These are phyloP conservation scores for Penicillium arizonense DNA, from an alignment of 495 filamentous ascomycete species.

Conservation along the genomic window DNA sequence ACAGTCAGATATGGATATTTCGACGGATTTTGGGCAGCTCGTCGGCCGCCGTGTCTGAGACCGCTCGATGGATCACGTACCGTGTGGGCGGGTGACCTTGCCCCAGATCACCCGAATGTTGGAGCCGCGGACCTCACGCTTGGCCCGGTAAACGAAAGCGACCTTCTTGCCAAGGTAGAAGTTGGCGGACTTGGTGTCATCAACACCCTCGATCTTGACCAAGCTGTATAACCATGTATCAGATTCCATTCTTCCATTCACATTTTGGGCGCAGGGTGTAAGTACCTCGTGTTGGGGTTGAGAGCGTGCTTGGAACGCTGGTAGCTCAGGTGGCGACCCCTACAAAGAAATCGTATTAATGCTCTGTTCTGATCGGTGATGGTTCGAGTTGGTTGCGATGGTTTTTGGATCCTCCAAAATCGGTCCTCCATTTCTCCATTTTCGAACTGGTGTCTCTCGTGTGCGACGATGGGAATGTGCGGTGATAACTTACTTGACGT, in stretches of 20 bases:
- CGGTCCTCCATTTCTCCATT: conserved; percentile 10
- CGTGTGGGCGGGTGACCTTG: conserved; percentile 93
- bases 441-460: conserved; percentile 14
- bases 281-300: conserved; percentile 72
- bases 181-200: conserved; percentile 77
- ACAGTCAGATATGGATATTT: conserved; percentile 9
- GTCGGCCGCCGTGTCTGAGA: too few species aligned
- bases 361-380: conserved; percentile 19
- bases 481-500: conserved; percentile 78
- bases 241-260: conserved; percentile 25
- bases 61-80: conserved; percentile 47
- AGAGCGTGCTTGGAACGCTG: conserved; percentile 82
- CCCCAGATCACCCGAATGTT: conserved; percentile 99
- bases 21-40: not conserved
- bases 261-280: conserved; percentile 16
- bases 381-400: not conserved
- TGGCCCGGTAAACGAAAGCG: conserved; percentile 94
- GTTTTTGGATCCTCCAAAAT: conserved; percentile 8
- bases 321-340: conserved; percentile 92
- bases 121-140: conserved; percentile 87
- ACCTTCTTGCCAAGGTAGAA: conserved; percentile 96
- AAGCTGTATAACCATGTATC: conserved; percentile 47
- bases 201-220: conserved; percentile 97
- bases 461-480: conserved; percentile 23
- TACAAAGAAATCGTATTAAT: conserved; percentile 47